phyloP scores from a whole-genome alignment of 2,329 filamentous ascomycete species.

The Chalaropsis thielavioides region DNA sequence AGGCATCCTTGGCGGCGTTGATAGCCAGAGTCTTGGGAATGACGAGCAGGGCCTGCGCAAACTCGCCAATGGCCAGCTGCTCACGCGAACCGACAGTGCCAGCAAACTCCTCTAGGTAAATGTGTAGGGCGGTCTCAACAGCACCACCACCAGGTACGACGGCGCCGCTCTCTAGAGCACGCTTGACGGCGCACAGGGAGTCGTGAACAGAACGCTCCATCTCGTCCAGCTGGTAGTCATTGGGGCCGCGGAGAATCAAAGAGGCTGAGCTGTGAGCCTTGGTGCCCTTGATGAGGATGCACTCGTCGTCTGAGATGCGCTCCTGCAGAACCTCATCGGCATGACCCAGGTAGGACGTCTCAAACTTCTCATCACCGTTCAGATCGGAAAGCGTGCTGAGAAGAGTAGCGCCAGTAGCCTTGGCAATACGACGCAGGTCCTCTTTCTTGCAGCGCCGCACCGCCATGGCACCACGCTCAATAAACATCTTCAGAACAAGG shows the following conservation, averaged over 20 bases:
- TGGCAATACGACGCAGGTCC: constrained; percentile 87
- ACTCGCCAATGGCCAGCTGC: constrained; percentile 94
- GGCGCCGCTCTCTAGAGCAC: constrained; percentile 88
- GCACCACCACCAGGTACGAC: constrained; percentile 94
- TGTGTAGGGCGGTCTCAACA: constrained; percentile 96
- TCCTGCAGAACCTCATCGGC: constrained; percentile 97
- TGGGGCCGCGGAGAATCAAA: constrained; percentile 86
- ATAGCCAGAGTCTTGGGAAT: constrained; percentile 94
- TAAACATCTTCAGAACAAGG: constrained; percentile 80
- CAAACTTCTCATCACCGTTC: constrained; percentile 95
- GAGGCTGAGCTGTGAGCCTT: constrained; percentile 90
- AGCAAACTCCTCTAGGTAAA: constrained; percentile 97
- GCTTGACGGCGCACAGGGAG: constrained; percentile 90
- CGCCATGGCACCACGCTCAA: constrained; percentile 91
- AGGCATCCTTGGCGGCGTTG: constrained; percentile 92
- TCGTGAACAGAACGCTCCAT: constrained; percentile 99
- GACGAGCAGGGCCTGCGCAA: constrained; percentile 82
- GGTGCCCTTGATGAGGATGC: constrained; percentile 90
- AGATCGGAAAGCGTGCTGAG: constrained; percentile 88
- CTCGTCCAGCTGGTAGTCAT: constrained; percentile 94
- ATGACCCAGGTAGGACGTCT: constrained; percentile 72
- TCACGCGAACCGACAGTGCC: constrained; percentile 93
- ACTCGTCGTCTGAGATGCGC: constrained; percentile 96
- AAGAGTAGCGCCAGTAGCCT: constrained; percentile 84
- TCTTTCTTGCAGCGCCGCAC: constrained; percentile 97